Base-by-base conservation (phyloP, 2,329 filamentous ascomycete genomes). In the Cryphonectria naterciae region DNA sequence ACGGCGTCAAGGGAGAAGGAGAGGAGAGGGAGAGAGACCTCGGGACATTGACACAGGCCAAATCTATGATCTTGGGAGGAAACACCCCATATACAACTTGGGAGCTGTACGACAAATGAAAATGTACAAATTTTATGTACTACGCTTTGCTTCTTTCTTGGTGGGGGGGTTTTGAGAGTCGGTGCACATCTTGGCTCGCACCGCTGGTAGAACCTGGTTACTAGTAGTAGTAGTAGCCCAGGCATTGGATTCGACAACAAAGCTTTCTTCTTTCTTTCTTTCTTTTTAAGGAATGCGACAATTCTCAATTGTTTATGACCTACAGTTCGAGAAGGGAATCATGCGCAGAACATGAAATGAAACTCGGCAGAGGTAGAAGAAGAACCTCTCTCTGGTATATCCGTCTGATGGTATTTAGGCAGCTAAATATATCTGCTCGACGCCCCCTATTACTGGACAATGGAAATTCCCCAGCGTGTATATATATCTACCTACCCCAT, bases 91-190 rank as follows among this genome's bases (percentile, higher is more conserved):
- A 39, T 25, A 39, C 11, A 39, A n/a, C 58, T n/a, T n/a, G 58
- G 58, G 58, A 61, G 58, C 58, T 61, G 58, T 39, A 61, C 58
- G 35, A 39, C 58, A 61, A 61, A 58, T 32, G 54, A 58, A 58
- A 32, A 25, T 58, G 54, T 58, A 58, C 54, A 58, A 43, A 32
- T 32, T n/a, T 25, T 15, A 61, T 61, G 58, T 61, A 61, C 58
- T 61, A 32, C 54, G 32, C 32, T 32, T 35, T 37, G 32, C 32
- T 22, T 19, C 4, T n/a, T 35, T 32, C 4, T 32, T 32, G 32
- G 32, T 32, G 58, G 58, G 37, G 37, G 37, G 37, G 7, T n/a
- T 11, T 61, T 7, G 17, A 61, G 35, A 39, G 35, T 25, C 32
- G 58, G 35, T 35, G 58, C 35, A 61, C 15, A n/a, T 11, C 10